Percentiles rank a stretch among this genome's conserved stretches.
phyloP scores from a whole-genome alignment of 2,329 filamentous ascomycete genomes.

The Microascus cirrosus region DNA sequence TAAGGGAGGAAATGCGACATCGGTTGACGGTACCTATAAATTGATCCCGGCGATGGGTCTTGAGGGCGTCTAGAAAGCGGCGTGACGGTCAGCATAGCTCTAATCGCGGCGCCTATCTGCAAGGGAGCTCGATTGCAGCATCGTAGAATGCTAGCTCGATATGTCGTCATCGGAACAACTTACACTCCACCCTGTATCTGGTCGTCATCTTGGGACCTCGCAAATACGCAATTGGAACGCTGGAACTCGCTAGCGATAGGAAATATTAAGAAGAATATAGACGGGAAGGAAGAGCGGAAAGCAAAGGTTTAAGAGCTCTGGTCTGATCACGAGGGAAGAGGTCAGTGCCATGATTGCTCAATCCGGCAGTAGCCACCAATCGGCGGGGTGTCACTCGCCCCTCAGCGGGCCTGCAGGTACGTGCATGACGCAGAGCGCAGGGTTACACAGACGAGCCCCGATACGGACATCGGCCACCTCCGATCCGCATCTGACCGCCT shows the following conservation, averaged over 20 bases:
- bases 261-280: not conserved
- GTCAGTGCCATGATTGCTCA: not conserved
- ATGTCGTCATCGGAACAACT: constrained; percentile 17
- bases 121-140: not conserved
- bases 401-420: not conserved
- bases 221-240: not conserved
- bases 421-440: not conserved
- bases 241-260: too few species aligned
- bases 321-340: not conserved
- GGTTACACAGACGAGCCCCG: not conserved
- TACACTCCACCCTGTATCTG: constrained; percentile 64
- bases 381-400: not conserved
- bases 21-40: constrained; percentile 50
- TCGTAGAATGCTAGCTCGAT: not conserved
- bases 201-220: constrained; percentile 39
- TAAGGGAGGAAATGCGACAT: not conserved
- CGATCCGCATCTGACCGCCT: not conserved
- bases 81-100: not conserved
- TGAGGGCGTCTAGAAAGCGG: constrained; percentile 39
- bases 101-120: not conserved
- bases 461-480: not conserved
- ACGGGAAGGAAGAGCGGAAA: not conserved
- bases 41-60: constrained; percentile 86
- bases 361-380: not conserved
- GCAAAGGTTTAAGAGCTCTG: not conserved